Base-by-base conservation (phyloP, 1,284 basidiomycete species). In the Erythrobasidium hasegawianum region DNA sequence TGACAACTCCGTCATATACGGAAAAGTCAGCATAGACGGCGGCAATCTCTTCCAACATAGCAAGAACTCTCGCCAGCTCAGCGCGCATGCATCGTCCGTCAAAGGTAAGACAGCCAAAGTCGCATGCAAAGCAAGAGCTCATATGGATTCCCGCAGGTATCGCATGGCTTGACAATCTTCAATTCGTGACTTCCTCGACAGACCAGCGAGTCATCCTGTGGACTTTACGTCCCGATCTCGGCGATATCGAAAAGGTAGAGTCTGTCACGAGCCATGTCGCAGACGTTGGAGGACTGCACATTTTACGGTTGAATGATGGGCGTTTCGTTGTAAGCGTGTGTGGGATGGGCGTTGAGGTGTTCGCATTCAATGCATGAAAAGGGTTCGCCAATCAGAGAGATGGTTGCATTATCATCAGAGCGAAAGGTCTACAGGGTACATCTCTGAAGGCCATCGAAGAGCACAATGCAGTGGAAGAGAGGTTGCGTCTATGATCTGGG, bases 401-500 rank as follows among this genome's bases (percentile, higher is more conserved):
- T 22, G 26, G 22, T 53, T 53, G 22, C 50, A 29, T 26, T 24
- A 16, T 26, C 18, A 26, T n/a, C 50, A 53, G 14, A 26, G 50
- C n/a, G 26, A 16, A 20, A 53, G 18, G 50, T 29, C 22, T 24
- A 53, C 22, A 22, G 50, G 9, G 20, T 20, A 20, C 45, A 18
- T n/a, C 26, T 22, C 50, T 20, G 14, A 22, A 22, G 18, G 50
- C 50, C 43, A 47, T n/a, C 43, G 43, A 47, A 47, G 43, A 18
- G 43, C n/a, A 47, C 16, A 24, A 47, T 18, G 22, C n/a, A 47
- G 43, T 47, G 43, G 22, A 47, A 16, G 16, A 5, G 22, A 53
- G 2, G 50, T 7, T 16, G 50, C 50, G 24, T 62, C 59, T 71
- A 71, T 29, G 71, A 72, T 43, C 71, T 68, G 39, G 71, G 71